Conservation (phyloP, 129 eudicot genomes). For the carrot (Daucus carota) region DH1_v3.0 NC_030383.2:43256501-43257000, state of each 20-base stretch:
- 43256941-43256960: not conserved
- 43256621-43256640: too few relatives aligned
- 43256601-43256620: too few relatives aligned
- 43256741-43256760: not conserved
- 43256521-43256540: too few relatives aligned
- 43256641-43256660: too few relatives aligned
- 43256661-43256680: too few relatives aligned
- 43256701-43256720: not conserved
- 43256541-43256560: too few relatives aligned
- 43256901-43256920: not conserved
- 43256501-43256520: too few relatives aligned
- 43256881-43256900: not conserved
- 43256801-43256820: not conserved
- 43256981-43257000: not conserved
- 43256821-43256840: not conserved
- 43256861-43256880: too few relatives aligned
- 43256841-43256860: not conserved
- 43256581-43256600: too few relatives aligned
- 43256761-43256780: not conserved
- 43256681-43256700: not conserved
- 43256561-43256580: too few relatives aligned
- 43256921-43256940: not conserved
- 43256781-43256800: conserved; percentile 1
- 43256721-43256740: not conserved
- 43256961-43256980: not conserved